Percentiles rank a stretch among this genome's conserved stretches.
phyloP scores from a whole-genome alignment of 352 stramenopile genomes.

The Phytophthora quininea region DNA sequence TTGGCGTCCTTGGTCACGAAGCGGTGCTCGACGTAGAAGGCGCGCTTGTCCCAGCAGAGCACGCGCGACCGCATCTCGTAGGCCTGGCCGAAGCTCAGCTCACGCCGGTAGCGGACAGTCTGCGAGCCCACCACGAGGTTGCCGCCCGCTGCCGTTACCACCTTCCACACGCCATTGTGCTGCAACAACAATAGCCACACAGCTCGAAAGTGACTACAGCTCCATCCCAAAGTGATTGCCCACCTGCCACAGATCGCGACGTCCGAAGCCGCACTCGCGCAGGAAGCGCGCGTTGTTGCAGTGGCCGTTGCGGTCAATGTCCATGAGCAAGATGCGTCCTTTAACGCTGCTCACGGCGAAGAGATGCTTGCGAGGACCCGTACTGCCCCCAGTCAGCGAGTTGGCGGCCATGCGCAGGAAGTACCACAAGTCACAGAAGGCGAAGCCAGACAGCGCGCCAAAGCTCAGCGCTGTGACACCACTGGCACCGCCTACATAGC shows the following conservation, averaged over 20 bases:
- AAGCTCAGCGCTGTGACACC: constrained; percentile 32
- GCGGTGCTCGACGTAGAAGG: constrained; percentile 89
- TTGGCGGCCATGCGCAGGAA: constrained; percentile 65
- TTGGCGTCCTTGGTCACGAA: constrained; percentile 61
- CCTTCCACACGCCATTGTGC: constrained; percentile 77
- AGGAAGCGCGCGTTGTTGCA: constrained; percentile 88
- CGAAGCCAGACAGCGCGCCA: constrained; percentile 59
- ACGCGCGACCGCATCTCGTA: constrained; percentile 81
- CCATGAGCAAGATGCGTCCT: constrained; percentile 55
- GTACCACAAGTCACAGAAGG: constrained; percentile 82
- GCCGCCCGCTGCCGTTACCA: constrained; percentile 54
- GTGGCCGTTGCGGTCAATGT: constrained; percentile 88
- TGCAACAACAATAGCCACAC: constrained; percentile 20
- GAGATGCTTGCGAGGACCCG: constrained; percentile 43
- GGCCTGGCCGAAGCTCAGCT: constrained; percentile 69
- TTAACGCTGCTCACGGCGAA: constrained; percentile 57
- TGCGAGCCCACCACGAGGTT: constrained; percentile 87
- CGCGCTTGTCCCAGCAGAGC: constrained; percentile 79
- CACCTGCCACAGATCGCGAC: constrained; percentile 84
- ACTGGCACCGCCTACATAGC: constrained; percentile 26
- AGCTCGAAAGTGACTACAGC: constrained; percentile 4
- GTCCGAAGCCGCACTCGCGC: constrained; percentile 83
- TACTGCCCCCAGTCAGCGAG: constrained; percentile 18
- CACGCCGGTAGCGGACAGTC: constrained; percentile 81
- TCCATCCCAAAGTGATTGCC: not conserved